phyloP scores from a whole-genome alignment of 768 basidiomycete genomes.

The Agaricus sinodeliciosus region DNA sequence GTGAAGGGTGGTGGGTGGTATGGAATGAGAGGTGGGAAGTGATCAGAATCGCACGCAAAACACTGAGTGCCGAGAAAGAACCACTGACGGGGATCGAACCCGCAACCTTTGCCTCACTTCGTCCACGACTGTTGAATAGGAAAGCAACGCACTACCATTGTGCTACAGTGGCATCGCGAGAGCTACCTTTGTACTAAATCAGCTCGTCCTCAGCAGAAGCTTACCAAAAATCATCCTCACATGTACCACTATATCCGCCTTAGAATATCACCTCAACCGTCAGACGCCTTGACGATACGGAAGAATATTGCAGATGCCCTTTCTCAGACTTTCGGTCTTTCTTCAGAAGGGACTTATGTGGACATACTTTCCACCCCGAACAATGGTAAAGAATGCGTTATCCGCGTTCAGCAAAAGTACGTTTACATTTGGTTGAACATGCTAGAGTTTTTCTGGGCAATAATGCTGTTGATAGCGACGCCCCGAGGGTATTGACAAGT shows the following conservation, averaged over 20 bases:
- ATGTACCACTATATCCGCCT: conserved; percentile 11
- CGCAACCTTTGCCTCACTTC: conserved; percentile 13
- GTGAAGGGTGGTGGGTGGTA: neutral
- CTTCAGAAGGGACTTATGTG: neutral
- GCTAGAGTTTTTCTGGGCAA: neutral
- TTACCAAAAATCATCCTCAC: neutral
- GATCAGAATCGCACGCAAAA: neutral
- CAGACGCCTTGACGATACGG: conserved; percentile 1
- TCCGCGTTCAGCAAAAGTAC: conserved; percentile 2
- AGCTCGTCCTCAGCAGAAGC: neutral
- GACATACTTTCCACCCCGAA: conserved; percentile 3
- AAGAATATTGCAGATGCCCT: conserved; percentile 8
- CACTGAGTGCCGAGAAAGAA: neutral
- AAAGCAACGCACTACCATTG: conserved; percentile 15
- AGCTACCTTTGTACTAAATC: neutral
- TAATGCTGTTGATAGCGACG: neutral
- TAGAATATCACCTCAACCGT: neutral
- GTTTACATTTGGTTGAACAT: neutral
- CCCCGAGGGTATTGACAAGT: neutral
- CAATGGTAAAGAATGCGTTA: conserved; percentile 2
- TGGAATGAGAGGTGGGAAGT: neutral
- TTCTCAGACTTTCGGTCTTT: conserved; percentile 5
- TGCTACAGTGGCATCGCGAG: conserved; percentile 10
- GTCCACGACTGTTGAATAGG: conserved; percentile 1
- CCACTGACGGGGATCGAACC: conserved; percentile 13